Percentiles rank a stretch among this genome's conserved stretches.
These are phyloP conservation scores for Penicillium soppii DNA, from an alignment of 495 filamentous ascomycete species.

Conservation along the genomic window DNA sequence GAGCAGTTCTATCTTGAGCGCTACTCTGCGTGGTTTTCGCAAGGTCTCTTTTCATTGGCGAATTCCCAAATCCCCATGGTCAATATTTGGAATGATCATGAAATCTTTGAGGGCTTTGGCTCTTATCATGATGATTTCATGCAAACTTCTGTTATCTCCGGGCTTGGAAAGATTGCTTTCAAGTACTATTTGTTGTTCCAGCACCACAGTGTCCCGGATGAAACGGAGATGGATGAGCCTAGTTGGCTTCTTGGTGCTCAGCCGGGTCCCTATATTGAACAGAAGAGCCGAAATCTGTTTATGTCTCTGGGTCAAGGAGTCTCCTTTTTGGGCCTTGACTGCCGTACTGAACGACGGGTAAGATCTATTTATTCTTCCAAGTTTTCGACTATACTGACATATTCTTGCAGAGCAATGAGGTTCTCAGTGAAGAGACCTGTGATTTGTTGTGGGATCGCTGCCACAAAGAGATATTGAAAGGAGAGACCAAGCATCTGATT, in stretches of 20 bases:
- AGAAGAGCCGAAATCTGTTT: slow-evolving; percentile 82
- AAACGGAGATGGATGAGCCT: slow-evolving; percentile 78
- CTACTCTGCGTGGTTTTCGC: slow-evolving; percentile 91
- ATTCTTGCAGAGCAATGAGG: slow-evolving; percentile 59
- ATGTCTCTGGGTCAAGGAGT: slow-evolving; percentile 77
- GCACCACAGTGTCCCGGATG: slow-evolving; percentile 81
- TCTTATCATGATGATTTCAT: slow-evolving; percentile 93
- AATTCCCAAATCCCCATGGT: slow-evolving; percentile 97
- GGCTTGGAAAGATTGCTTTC: slow-evolving; percentile 86
- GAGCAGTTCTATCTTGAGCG: slow-evolving; percentile 83
- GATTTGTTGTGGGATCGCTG: slow-evolving; percentile 82
- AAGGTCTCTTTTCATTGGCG: slow-evolving; percentile 88
- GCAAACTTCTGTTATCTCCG: slow-evolving; percentile 84
- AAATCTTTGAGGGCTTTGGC: slow-evolving; percentile 96
- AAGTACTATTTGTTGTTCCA: slow-evolving; percentile 99
- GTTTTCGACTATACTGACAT: background rate
- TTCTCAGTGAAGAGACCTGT: slow-evolving; percentile 79
- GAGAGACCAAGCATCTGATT: slow-evolving; percentile 84
- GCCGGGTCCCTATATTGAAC: slow-evolving; percentile 87
- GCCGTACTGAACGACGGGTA: slow-evolving; percentile 82
- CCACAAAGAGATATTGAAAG: slow-evolving; percentile 74
- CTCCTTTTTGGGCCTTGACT: slow-evolving; percentile 84
- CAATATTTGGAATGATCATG: slow-evolving; percentile 97
- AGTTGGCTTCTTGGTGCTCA: slow-evolving; percentile 82
- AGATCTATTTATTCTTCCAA: slow-evolving; percentile 2